Evolutionary conservation across 1,284 basidiomycete species (phyloP).

Genomic region (Austroboletus sp.): DNA sequence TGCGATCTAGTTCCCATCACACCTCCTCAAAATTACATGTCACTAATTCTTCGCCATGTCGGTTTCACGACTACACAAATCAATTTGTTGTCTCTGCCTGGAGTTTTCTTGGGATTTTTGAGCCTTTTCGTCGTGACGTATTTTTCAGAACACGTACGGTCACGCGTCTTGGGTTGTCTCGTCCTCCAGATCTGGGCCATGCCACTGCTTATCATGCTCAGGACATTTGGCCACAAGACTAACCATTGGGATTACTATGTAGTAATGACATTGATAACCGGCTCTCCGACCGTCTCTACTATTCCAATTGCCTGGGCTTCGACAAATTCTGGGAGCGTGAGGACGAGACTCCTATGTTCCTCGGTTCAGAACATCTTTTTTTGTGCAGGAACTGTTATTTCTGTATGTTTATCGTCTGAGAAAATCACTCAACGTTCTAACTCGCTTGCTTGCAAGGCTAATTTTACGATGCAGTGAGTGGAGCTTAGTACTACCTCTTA

Average conservation of each 20-base stretch:
- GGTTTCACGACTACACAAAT: conserved; percentile 49
- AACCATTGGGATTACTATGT: conserved; percentile 57
- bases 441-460: conserved; percentile 27
- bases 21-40: conserved; percentile 47
- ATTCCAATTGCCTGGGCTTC: conserved; percentile 58
- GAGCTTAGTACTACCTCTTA: too few species aligned
- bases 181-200: conserved; percentile 58
- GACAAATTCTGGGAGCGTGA: conserved; percentile 53
- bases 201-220: conserved; percentile 52
- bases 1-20: conserved; percentile 37
- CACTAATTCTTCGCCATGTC: conserved; percentile 46
- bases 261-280: conserved; percentile 51
- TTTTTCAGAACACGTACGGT: conserved; percentile 51
- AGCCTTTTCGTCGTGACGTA: conserved; percentile 45
- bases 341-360: conserved; percentile 53
- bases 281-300: conserved; percentile 43
- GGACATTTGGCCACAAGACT: conserved; percentile 46
- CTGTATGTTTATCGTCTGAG: conserved; percentile 32
- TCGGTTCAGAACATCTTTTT: conserved; percentile 60
- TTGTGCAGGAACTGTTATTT: conserved; percentile 47
- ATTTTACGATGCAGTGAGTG: conserved; percentile 42
- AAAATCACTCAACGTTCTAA: not conserved
- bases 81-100: conserved; percentile 48
- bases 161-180: conserved; percentile 47
- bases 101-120: conserved; percentile 38